Evolutionary conservation across 768 basidiomycete genomes (phyloP).

Genomic region (Mycena indigotica): DNA sequence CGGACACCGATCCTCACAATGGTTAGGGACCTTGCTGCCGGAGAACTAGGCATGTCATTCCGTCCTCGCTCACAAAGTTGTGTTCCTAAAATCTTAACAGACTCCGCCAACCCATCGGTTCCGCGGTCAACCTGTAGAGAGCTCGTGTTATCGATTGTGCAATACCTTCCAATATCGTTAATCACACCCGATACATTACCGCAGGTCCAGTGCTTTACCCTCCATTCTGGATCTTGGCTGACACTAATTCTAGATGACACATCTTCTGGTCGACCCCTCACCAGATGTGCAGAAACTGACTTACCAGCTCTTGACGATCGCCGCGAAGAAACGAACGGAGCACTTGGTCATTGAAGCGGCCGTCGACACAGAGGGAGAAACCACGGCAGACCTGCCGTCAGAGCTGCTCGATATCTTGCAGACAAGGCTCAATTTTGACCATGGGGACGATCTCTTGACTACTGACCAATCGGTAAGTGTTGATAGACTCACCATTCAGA

Average conservation of each 20-base stretch:
- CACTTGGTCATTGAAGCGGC: conserved; percentile 85
- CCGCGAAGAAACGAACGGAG: conserved; percentile 77
- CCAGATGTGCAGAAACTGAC: conserved; percentile 73
- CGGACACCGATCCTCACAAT: conserved; percentile 53
- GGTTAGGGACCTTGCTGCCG: conserved; percentile 62
- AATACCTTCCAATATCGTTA: conserved; percentile 63
- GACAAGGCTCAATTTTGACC: conserved; percentile 43
- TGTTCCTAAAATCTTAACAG: conserved; percentile 21
- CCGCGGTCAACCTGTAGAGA: conserved; percentile 72
- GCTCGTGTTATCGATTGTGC: conserved; percentile 67
- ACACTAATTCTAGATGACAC: conserved; percentile 81
- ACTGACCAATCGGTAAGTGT: conserved; percentile 42
- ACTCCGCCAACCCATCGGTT: conserved; percentile 39
- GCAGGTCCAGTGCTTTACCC: conserved; percentile 47
- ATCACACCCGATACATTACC: conserved; percentile 65
- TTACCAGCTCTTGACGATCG: conserved; percentile 69
- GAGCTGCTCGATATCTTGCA: conserved; percentile 70
- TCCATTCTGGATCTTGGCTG: too few species aligned
- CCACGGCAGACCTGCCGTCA: conserved; percentile 59
- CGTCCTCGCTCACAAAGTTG: neutral
- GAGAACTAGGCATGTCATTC: conserved; percentile 49
- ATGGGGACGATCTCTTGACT: conserved; percentile 37
- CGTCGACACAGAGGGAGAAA: conserved; percentile 64
- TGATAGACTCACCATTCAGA: too few species aligned
- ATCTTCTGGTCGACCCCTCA: conserved; percentile 69